Conservation (phyloP, 139 green algal genomes). For the Dunaliella primolecta region DNA sequence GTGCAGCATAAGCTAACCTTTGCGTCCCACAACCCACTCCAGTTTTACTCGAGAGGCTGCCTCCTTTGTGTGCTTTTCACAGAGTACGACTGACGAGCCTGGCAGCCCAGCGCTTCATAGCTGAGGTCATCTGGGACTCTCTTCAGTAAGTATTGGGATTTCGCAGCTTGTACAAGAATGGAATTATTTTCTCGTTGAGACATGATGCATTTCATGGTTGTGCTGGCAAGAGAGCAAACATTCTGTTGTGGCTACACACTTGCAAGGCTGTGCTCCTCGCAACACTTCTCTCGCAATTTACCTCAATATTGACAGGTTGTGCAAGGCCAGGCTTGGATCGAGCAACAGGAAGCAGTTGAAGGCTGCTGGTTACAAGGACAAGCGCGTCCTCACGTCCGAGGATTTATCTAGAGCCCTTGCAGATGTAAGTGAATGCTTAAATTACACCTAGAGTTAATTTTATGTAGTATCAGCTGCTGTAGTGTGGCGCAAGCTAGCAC, state of each 20-base stretch:
- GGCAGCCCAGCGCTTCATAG: conserved; percentile 28
- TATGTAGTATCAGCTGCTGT: no score
- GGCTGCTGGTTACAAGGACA: conserved; percentile 14
- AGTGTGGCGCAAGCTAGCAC: no score
- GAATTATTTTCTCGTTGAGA: not conserved
- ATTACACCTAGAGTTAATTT: no score
- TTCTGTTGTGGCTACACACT: not conserved
- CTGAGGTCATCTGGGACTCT: conserved; percentile 22
- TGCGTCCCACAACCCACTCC: not conserved
- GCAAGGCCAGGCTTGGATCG: conserved; percentile 18
- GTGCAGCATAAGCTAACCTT: not conserved
- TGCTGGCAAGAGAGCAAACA: no score
- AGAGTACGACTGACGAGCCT: conserved; percentile 25
- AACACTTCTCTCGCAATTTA: no score
- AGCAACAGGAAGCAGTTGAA: conserved; percentile 21
- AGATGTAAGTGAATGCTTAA: conserved; percentile 9
- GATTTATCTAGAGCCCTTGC: conserved; percentile 20
- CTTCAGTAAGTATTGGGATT: conserved; percentile 27
- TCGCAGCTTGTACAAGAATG: not conserved
- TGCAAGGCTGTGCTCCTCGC: no score
- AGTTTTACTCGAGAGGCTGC: not conserved
- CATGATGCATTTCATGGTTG: not conserved
- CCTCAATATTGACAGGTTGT: no score
- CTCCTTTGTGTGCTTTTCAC: no score
- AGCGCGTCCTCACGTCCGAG: conserved; percentile 22